Conservation (phyloP, 2,329 filamentous ascomycete genomes). For the Fusarium caatingaense region DNA sequence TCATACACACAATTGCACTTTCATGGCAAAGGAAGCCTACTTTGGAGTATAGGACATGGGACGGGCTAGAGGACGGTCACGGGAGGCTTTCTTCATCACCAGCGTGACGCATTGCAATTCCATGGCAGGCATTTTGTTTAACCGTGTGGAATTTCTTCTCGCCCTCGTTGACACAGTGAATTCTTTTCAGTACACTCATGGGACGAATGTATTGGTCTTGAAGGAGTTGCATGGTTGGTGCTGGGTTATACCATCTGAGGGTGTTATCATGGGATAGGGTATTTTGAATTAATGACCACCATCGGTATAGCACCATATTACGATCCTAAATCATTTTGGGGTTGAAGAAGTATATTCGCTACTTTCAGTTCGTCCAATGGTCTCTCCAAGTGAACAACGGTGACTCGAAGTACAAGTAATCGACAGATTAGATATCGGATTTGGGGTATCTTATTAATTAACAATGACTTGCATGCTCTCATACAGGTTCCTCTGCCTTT, state of each 20-base stretch:
- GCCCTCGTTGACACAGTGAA: constrained; percentile 5
- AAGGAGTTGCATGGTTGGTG: constrained; percentile 33
- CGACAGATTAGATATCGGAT: not conserved
- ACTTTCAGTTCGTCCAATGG: constrained; percentile 1
- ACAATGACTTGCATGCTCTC: not conserved
- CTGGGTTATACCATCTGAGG: constrained; percentile 23
- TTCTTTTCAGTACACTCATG: constrained; percentile 20
- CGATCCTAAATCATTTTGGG: not conserved
- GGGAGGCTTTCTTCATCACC: constrained; percentile 32
- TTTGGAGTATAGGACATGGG: constrained; percentile 36
- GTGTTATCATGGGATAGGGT: constrained; percentile 6
- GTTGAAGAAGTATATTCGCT: not conserved
- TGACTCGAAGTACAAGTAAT: not conserved
- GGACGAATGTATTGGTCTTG: constrained; percentile 14
- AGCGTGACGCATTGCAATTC: constrained; percentile 37
- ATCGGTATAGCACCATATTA: constrained; percentile 7
- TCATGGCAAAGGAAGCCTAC: constrained; percentile 21
- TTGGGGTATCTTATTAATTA: constrained; percentile 25
- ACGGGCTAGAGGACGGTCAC: constrained; percentile 25
- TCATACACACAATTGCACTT: constrained; percentile 21
- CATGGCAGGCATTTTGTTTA: constrained; percentile 39
- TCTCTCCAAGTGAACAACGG: not conserved
- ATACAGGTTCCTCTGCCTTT: constrained; percentile 19
- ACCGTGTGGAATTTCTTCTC: constrained; percentile 8
- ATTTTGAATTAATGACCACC: constrained; percentile 4